Evolutionary conservation across 2,329 filamentous ascomycete species (phyloP).

Genomic region (Furcasterigmium sp.): DNA sequence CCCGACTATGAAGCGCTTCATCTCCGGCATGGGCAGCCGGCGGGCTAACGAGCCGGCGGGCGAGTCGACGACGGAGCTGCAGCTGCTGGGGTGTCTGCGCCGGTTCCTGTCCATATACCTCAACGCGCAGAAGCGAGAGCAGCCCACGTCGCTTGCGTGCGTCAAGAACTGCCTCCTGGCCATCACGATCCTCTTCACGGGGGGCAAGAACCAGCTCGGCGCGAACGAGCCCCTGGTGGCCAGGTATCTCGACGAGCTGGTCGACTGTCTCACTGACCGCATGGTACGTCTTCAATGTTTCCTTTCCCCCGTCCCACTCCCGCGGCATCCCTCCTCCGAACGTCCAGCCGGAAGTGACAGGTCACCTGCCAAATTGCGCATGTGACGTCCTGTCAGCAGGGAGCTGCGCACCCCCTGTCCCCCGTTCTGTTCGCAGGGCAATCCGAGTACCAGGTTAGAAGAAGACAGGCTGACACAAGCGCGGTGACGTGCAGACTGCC

Average conservation of each 20-base stretch:
- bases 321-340: background rate
- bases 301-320: background rate
- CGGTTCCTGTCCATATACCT: constrained; percentile 78
- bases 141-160: constrained; percentile 71
- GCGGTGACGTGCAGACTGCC: constrained; percentile 58
- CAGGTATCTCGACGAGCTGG: constrained; percentile 71
- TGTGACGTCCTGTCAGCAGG: no score
- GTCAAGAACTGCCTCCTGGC: constrained; percentile 92
- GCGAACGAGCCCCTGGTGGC: constrained; percentile 70
- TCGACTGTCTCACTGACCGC: constrained; percentile 76
- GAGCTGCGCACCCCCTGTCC: no score
- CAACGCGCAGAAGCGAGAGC: constrained; percentile 69
- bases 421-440: no score
- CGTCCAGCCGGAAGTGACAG: background rate
- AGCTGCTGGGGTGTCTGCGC: constrained; percentile 76
- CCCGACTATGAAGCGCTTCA: constrained; percentile 86
- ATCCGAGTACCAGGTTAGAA: background rate
- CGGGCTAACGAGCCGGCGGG: constrained; percentile 26
- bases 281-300: constrained; percentile 53
- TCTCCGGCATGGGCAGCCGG: constrained; percentile 63
- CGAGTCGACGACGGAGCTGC: constrained; percentile 51
- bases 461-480: constrained; percentile 5
- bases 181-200: constrained; percentile 82
- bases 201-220: constrained; percentile 67
- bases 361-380: background rate